Conservation (phyloP, 148 eudicot genomes). For the Rhododendron vialii region DNA sequence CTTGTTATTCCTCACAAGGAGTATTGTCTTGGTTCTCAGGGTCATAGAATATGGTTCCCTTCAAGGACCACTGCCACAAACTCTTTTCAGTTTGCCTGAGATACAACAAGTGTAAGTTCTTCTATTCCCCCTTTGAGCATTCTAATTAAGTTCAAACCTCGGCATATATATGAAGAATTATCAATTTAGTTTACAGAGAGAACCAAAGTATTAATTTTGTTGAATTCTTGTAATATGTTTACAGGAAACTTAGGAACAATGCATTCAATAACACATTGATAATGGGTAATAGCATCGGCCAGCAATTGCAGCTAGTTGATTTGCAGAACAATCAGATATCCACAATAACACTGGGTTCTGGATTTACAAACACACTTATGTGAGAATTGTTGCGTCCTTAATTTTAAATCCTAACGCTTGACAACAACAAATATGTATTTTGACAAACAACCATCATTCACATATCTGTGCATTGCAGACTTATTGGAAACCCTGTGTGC, state of each 20-base stretch:
- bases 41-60: slow-evolving; percentile 63
- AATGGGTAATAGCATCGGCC: slow-evolving; percentile 61
- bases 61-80: slow-evolving; percentile 60
- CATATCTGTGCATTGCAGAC: slow-evolving; percentile 29
- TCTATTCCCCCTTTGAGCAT: neutral
- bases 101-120: slow-evolving; percentile 66
- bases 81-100: slow-evolving; percentile 55
- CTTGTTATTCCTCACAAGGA: neutral
- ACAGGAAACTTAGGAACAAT: slow-evolving; percentile 83
- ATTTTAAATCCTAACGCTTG: neutral
- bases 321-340: slow-evolving; percentile 70
- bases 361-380: slow-evolving; percentile 61
- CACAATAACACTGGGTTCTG: slow-evolving; percentile 60
- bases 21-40: slow-evolving; percentile 35
- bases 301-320: slow-evolving; percentile 75
- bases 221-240: neutral
- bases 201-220: neutral
- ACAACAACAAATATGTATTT: neutral
- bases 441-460: neutral
- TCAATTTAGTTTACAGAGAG: neutral
- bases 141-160: neutral
- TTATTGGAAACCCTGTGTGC: slow-evolving; percentile 83
- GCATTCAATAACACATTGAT: slow-evolving; percentile 58
- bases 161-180: neutral
- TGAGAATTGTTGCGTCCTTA: slow-evolving; percentile 27